Evolutionary conservation across 305 asterid species (phyloP).

Genomic region (Ilex paraguariensis): DNA sequence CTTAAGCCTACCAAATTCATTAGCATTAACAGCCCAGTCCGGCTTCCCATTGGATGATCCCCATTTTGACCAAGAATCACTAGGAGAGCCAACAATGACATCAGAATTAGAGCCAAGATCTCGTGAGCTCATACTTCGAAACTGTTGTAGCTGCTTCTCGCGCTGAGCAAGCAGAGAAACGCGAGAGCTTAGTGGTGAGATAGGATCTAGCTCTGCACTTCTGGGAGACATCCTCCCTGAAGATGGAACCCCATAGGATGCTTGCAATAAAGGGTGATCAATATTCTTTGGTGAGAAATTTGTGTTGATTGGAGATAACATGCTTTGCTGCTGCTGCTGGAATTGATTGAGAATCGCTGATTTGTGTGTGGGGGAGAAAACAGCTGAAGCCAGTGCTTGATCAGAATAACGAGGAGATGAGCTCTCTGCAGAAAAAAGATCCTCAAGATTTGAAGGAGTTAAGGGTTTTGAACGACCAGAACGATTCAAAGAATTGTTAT

Average conservation of each 20-base stretch:
- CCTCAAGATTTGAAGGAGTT: slow-evolving; percentile 71
- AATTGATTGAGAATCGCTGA: slow-evolving; percentile 58
- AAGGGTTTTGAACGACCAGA: slow-evolving; percentile 44
- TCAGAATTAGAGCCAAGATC: slow-evolving; percentile 53
- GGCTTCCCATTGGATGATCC: slow-evolving; percentile 48
- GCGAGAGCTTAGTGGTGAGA: slow-evolving; percentile 71
- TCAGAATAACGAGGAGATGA: slow-evolving; percentile 68
- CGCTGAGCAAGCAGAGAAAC: slow-evolving; percentile 52
- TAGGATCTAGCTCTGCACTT: slow-evolving; percentile 39
- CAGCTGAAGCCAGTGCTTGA: slow-evolving; percentile 38
- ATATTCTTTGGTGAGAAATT: slow-evolving; percentile 47
- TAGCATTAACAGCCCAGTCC: slow-evolving; percentile 50
- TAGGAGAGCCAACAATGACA: slow-evolving; percentile 41
- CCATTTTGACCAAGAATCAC: slow-evolving; percentile 58
- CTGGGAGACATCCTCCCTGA: slow-evolving; percentile 80
- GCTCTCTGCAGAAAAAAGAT: slow-evolving; percentile 62
- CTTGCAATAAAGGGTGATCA: slow-evolving; percentile 55
- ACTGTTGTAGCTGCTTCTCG: slow-evolving; percentile 56
- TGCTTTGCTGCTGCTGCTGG: slow-evolving; percentile 78
- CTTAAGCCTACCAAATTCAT: slow-evolving; percentile 41
- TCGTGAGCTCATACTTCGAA: slow-evolving; percentile 73
- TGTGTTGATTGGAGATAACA: slow-evolving; percentile 60
- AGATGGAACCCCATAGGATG: slow-evolving; percentile 45
- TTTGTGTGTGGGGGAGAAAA: slow-evolving; percentile 63
- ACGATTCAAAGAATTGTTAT: slow-evolving; percentile 36